These are phyloP conservation scores for Asterophora lycoperdoides DNA, from an alignment of 768 basidiomycete genomes.

Conservation along the genomic window DNA sequence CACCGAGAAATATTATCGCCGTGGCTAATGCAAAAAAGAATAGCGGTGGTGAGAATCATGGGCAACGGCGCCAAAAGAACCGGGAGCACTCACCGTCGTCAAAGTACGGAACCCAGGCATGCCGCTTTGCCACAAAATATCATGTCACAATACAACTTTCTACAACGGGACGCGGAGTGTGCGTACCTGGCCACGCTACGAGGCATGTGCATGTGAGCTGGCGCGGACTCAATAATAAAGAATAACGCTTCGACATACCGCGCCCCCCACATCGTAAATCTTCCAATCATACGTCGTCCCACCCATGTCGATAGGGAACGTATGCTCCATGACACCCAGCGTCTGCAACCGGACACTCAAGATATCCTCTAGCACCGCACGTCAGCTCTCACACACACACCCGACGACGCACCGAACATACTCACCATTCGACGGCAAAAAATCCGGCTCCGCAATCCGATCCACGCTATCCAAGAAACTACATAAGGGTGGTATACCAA, in stretches of 20 bases:
- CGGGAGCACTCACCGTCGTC: slow-evolving; percentile 59
- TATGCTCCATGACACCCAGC: slow-evolving; percentile 73
- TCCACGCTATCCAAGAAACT: slow-evolving; percentile 68
- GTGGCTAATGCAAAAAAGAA: slow-evolving; percentile 48
- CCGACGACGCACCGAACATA: slow-evolving; percentile 21
- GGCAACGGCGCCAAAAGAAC: background rate
- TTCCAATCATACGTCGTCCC: slow-evolving; percentile 69
- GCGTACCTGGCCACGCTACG: slow-evolving; percentile 59
- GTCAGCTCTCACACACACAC: background rate
- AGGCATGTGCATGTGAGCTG: background rate
- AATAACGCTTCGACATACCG: slow-evolving; percentile 42
- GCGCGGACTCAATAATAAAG: background rate
- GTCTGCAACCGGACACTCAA: slow-evolving; percentile 79
- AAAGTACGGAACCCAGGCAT: slow-evolving; percentile 81
- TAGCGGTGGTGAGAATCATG: background rate
- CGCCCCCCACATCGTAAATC: slow-evolving; percentile 81
- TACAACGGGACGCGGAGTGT: background rate
- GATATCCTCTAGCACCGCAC: slow-evolving; percentile 55
- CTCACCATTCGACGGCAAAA: slow-evolving; percentile 60
- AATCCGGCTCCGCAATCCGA: slow-evolving; percentile 65
- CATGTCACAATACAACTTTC: background rate
- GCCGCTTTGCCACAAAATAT: slow-evolving; percentile 43
- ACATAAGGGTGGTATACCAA: too few relatives aligned
- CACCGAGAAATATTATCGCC: slow-evolving; percentile 75
- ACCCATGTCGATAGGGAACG: slow-evolving; percentile 61